Evolutionary conservation across 768 basidiomycete genomes (phyloP).

Genomic region (Mycena indigotica): DNA sequence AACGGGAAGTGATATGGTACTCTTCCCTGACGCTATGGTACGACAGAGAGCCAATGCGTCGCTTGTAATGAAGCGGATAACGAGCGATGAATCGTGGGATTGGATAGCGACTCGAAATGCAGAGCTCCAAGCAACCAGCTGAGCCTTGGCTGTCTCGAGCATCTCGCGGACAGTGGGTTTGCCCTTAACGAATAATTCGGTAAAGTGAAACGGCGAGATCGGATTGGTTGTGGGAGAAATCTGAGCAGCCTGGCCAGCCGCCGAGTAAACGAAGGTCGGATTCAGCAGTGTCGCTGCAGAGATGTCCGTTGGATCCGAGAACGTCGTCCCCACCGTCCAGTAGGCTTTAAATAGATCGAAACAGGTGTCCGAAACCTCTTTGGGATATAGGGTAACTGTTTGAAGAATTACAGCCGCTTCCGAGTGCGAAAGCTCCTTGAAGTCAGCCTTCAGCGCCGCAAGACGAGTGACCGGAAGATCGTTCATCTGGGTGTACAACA

Average conservation of each 20-base stretch:
- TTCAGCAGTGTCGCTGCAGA: constrained; percentile 36
- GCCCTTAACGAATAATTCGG: constrained; percentile 2
- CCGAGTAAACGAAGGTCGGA: constrained; percentile 47
- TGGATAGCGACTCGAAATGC: constrained; percentile 16
- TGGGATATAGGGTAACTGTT: too few relatives aligned
- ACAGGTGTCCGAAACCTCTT: background rate
- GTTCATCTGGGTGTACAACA: constrained; percentile 32
- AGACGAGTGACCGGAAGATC: constrained; percentile 24
- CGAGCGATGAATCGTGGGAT: background rate
- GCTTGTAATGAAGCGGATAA: constrained; percentile 44
- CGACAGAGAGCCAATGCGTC: constrained; percentile 43
- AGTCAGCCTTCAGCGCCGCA: constrained; percentile 23
- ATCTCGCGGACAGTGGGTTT: constrained; percentile 3
- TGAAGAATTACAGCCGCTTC: too few relatives aligned
- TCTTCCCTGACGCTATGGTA: constrained; percentile 31
- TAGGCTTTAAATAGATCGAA: constrained; percentile 29
- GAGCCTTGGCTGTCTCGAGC: background rate
- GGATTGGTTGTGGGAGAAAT: constrained; percentile 48
- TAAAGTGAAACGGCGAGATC: constrained; percentile 43
- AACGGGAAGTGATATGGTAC: constrained; percentile 32
- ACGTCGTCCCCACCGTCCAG: constrained; percentile 46
- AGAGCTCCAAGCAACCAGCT: constrained; percentile 23
- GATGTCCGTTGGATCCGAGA: constrained; percentile 20
- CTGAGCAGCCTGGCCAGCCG: constrained; percentile 38
- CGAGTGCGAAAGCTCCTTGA: constrained; percentile 21